A percentile compares a stretch with the other conserved stretches of the same genome.
Evolutionary conservation across 2,329 filamentous ascomycete genomes (phyloP).

Genomic region (Davidsoniella virescens): DNA sequence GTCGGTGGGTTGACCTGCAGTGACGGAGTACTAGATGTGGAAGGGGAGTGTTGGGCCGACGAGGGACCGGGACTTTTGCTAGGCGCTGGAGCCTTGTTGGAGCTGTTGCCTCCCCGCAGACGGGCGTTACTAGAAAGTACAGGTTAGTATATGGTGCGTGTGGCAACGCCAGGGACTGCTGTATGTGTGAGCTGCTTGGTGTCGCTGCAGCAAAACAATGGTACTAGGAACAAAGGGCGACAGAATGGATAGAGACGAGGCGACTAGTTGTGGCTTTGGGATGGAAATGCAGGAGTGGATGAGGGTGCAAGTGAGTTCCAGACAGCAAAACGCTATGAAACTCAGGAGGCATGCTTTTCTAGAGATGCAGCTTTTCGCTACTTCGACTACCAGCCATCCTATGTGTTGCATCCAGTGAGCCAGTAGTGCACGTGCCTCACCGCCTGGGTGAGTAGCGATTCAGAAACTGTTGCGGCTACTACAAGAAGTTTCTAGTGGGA

Average conservation of each 20-base stretch:
- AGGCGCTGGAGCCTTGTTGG: constrained; percentile 29
- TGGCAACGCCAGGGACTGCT: no score
- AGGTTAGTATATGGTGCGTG: not conserved
- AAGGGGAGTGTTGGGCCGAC: constrained; percentile 29
- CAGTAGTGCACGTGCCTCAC: constrained; percentile 11
- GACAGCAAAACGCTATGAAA: constrained; percentile 4
- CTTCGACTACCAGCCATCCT: constrained; percentile 6
- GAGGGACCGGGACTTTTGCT: constrained; percentile 36
- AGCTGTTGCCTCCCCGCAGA: constrained; percentile 12
- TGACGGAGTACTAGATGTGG: constrained; percentile 10
- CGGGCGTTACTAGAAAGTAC: constrained; percentile 20
- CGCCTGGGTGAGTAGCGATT: not conserved
- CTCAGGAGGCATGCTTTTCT: constrained; percentile 9
- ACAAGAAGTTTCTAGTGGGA: no score
- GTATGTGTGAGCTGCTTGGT: no score
- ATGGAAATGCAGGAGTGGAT: not conserved
- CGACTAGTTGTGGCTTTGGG: not conserved
- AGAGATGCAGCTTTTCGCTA: constrained; percentile 2
- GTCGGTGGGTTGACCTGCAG: constrained; percentile 6
- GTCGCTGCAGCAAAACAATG: no score
- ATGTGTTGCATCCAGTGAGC: constrained; percentile 10
- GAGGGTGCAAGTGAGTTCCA: not conserved
- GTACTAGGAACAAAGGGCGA: not conserved
- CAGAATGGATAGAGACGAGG: not conserved
- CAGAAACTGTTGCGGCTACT: no score